phyloP scores from a whole-genome alignment of 805 yeast genomes.

The Ogataea pignaliae region DNA sequence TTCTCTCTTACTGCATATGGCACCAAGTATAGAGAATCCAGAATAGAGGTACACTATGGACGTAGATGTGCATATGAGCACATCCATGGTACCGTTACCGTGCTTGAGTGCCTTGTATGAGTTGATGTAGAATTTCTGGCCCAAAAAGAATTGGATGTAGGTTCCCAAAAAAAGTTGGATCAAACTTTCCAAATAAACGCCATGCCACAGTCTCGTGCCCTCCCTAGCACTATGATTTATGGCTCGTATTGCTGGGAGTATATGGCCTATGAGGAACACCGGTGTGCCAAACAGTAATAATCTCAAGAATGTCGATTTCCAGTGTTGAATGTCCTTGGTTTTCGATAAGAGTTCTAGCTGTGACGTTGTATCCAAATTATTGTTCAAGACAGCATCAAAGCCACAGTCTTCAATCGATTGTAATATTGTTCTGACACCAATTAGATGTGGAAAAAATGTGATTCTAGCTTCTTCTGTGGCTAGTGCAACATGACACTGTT shows the following conservation, averaged over 20 bases:
- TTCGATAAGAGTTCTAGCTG: conserved; percentile 70
- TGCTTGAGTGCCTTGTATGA: conserved; percentile 63
- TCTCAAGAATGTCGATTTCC: conserved; percentile 55
- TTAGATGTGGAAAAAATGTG: conserved; percentile 41
- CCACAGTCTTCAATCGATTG: conserved; percentile 47
- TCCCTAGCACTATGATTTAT: conserved; percentile 10
- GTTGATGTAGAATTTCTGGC: conserved; percentile 59
- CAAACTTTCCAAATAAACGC: conserved; percentile 61
- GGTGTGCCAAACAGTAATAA: conserved; percentile 61
- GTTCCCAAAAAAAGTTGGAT: conserved; percentile 54
- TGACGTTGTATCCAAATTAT: conserved; percentile 52
- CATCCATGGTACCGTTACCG: conserved; percentile 86
- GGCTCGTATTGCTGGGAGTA: conserved; percentile 37
- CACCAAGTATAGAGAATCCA: conserved; percentile 50
- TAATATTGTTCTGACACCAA: conserved; percentile 66
- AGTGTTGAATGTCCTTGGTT: conserved; percentile 64
- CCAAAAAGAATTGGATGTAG: conserved; percentile 64
- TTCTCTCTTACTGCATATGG: conserved; percentile 38
- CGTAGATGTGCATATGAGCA: conserved; percentile 79
- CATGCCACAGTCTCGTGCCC: conserved; percentile 35
- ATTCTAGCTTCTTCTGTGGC: conserved; percentile 53
- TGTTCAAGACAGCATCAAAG: conserved; percentile 45
- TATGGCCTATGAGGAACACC: conserved; percentile 46
- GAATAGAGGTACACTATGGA: conserved; percentile 75
- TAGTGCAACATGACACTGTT: conserved; percentile 44